Evolutionary conservation across 495 filamentous ascomycete species (phyloP).

Genomic region (Penicillium crystallinum): DNA sequence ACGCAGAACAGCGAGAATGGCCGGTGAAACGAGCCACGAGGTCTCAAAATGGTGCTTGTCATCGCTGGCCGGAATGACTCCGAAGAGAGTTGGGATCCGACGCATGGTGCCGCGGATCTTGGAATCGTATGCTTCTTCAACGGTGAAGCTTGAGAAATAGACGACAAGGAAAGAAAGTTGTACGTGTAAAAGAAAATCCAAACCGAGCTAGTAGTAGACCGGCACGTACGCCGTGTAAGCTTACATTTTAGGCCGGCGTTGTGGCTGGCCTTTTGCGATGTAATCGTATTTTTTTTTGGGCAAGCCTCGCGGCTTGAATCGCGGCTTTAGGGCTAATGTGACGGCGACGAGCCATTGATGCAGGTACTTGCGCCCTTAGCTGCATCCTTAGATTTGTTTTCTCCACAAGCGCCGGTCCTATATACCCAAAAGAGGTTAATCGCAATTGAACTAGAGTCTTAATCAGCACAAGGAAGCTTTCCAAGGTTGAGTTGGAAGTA

Average conservation of each 20-base stretch:
- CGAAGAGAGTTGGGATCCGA: conserved; percentile 20
- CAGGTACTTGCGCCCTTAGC: not conserved
- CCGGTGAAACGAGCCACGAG: conserved; percentile 69
- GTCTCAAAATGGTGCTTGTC: conserved; percentile 62
- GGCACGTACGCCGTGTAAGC: not conserved
- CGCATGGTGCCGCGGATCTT: conserved; percentile 11
- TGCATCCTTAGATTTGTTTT: not conserved
- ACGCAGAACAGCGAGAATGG: conserved; percentile 52
- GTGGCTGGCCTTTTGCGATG: not conserved
- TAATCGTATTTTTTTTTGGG: not conserved
- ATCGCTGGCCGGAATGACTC: conserved; percentile 44
- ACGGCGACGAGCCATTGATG: not conserved
- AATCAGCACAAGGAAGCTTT: not conserved
- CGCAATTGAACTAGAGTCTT: not conserved
- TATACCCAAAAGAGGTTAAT: not conserved
- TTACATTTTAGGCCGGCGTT: not conserved
- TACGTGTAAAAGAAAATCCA: not conserved
- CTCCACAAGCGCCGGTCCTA: not conserved
- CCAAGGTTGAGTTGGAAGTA: too few relatives aligned
- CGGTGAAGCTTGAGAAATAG: not conserved
- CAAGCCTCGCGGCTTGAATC: too few relatives aligned
- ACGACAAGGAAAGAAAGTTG: not conserved
- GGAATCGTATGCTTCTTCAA: not conserved
- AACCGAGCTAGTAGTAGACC: not conserved
- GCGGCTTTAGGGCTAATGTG: not conserved